These are phyloP conservation scores for Trichophyton mentagrophytes DNA, from an alignment of 2,329 filamentous ascomycete species.

Conservation along the genomic window DNA sequence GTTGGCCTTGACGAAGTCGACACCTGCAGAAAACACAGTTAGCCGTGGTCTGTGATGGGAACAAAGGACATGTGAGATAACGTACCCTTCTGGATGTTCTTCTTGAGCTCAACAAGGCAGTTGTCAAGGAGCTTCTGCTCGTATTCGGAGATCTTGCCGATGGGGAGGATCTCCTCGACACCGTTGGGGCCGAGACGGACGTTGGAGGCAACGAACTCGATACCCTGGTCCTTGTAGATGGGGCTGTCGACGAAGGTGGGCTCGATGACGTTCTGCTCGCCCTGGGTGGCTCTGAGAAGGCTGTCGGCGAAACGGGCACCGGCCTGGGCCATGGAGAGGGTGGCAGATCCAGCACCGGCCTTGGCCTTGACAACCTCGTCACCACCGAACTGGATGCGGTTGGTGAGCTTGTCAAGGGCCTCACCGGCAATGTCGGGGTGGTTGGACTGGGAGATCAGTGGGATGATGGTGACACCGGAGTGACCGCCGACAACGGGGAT, in stretches of 20 bases:
- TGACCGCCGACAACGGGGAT: slow-evolving; percentile 95
- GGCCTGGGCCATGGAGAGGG: slow-evolving; percentile 97
- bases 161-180: slow-evolving; percentile 80
- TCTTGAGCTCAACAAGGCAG: slow-evolving; percentile 53
- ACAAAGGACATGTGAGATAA: neutral
- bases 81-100: slow-evolving; percentile 87
- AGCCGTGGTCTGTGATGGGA: neutral
- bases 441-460: slow-evolving; percentile 86
- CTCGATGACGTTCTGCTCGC: slow-evolving; percentile 90
- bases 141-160: slow-evolving; percentile 70
- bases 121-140: slow-evolving; percentile 86
- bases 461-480: slow-evolving; percentile 96
- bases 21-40: slow-evolving; percentile 21
- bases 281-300: slow-evolving; percentile 80
- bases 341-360: slow-evolving; percentile 92
- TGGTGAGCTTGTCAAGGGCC: slow-evolving; percentile 62
- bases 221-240: slow-evolving; percentile 95
- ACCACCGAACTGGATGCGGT: slow-evolving; percentile 96
- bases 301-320: slow-evolving; percentile 77
- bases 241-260: slow-evolving; percentile 94
- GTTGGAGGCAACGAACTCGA: slow-evolving; percentile 91
- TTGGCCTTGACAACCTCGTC: slow-evolving; percentile 99
- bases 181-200: slow-evolving; percentile 94
- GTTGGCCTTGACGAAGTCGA: slow-evolving; percentile 51
- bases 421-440: slow-evolving; percentile 72